Percentiles rank a stretch among this genome's conserved stretches.
These are phyloP conservation scores for Phytopythium delawarense DNA, from an alignment of 352 stramenopile species.

Conservation along the genomic window DNA sequence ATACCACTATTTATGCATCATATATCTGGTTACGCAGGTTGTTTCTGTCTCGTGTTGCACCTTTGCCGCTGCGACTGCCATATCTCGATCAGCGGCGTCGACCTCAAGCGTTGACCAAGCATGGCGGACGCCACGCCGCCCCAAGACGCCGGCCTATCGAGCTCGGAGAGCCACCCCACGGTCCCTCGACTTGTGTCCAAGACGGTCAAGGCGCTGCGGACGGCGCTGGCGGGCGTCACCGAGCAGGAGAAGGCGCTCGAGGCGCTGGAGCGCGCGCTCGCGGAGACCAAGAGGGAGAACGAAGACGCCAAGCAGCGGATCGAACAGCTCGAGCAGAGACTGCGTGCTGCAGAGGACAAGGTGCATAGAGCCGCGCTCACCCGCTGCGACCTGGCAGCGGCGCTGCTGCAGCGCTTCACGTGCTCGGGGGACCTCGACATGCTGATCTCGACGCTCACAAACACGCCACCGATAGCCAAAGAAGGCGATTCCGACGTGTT, in stretches of 20 bases:
- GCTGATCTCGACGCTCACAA: not conserved
- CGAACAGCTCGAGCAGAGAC: not conserved
- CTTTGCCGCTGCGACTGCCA: not conserved
- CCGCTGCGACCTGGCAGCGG: not conserved
- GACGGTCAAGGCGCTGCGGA: not conserved
- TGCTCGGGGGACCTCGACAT: conserved; percentile 6
- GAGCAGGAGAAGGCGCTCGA: not conserved
- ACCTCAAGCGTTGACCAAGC: not conserved
- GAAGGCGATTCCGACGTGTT: not conserved
- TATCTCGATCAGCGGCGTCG: not conserved
- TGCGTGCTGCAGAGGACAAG: not conserved
- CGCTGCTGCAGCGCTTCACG: not conserved
- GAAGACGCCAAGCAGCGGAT: not conserved
- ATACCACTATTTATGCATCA: not conserved
- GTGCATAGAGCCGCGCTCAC: not conserved
- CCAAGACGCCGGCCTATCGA: not conserved
- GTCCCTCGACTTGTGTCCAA: not conserved
- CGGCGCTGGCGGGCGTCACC: not conserved
- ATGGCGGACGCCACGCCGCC: not conserved
- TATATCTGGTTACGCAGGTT: not conserved
- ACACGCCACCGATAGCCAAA: not conserved
- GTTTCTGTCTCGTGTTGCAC: not conserved
- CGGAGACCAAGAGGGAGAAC: not conserved
- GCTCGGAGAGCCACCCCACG: not conserved
- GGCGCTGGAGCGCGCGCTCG: not conserved